Evolutionary conservation across 1,284 basidiomycete genomes (phyloP).

Genomic region (Irpex sp.): DNA sequence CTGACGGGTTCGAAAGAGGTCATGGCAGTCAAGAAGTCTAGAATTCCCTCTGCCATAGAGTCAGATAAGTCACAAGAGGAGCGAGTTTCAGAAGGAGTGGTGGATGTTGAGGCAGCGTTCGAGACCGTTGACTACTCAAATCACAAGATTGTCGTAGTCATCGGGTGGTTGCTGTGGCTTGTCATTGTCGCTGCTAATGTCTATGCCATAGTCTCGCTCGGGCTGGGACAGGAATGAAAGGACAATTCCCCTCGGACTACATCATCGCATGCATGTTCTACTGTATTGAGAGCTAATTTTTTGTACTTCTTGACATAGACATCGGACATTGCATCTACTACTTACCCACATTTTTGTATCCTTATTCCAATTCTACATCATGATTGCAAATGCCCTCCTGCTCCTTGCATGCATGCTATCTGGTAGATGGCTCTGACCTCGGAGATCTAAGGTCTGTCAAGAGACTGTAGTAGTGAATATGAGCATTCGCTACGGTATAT

Average conservation of each 20-base stretch:
- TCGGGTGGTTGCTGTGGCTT: constrained; percentile 62
- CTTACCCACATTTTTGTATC: no score
- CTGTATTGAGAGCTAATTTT: no score
- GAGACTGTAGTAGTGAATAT: no score
- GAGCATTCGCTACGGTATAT: no score
- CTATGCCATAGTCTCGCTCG: constrained; percentile 54
- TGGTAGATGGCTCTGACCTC: no score
- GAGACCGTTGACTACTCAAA: constrained; percentile 58
- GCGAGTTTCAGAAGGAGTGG: neutral
- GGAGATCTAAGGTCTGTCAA: no score
- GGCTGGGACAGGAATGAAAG: constrained; percentile 24
- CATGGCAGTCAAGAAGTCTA: constrained; percentile 6
- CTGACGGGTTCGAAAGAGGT: constrained; percentile 58
- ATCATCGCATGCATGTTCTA: no score
- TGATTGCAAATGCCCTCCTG: no score
- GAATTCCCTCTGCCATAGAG: neutral
- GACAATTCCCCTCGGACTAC: no score
- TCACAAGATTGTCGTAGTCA: constrained; percentile 42
- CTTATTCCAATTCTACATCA: no score
- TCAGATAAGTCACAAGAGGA: neutral
- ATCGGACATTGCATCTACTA: neutral
- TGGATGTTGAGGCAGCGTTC: constrained; percentile 9
- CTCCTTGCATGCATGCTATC: no score
- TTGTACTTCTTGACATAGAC: neutral
- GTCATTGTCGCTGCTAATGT: constrained; percentile 65